Evolutionary conservation across 2,329 filamentous ascomycete species (phyloP).

Genomic region (Fusarium sp.): DNA sequence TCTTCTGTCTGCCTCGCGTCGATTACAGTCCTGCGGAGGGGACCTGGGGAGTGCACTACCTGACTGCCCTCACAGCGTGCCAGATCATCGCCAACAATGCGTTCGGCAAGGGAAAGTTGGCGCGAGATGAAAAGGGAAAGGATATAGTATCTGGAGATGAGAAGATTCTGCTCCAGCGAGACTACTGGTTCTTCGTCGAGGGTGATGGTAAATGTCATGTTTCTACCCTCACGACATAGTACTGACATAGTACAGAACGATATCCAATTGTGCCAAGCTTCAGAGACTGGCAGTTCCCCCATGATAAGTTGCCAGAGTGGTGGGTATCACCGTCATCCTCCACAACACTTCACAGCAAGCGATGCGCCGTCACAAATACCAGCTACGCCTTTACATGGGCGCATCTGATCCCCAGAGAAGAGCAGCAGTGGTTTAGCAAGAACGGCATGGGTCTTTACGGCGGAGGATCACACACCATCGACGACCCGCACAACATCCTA

Average conservation of each 20-base stretch:
- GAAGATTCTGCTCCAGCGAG: slow-evolving; percentile 21
- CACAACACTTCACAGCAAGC: slow-evolving; percentile 4
- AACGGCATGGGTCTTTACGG: slow-evolving; percentile 40
- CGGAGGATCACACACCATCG: slow-evolving; percentile 31
- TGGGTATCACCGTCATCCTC: slow-evolving; percentile 17
- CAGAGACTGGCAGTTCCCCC: slow-evolving; percentile 40
- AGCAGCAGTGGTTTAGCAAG: slow-evolving; percentile 37
- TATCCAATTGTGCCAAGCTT: slow-evolving; percentile 37
- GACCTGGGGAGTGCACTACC: slow-evolving; percentile 27
- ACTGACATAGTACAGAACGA: slow-evolving; percentile 22
- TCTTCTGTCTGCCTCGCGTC: slow-evolving; percentile 38
- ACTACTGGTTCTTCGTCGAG: slow-evolving; percentile 41
- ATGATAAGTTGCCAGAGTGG: slow-evolving; percentile 31
- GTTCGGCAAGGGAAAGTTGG: slow-evolving; percentile 17
- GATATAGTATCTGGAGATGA: slow-evolving; percentile 5
- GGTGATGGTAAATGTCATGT: slow-evolving; percentile 17
- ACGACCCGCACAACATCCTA: slow-evolving; percentile 35
- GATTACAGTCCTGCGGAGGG: slow-evolving; percentile 14
- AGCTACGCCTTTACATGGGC: slow-evolving; percentile 40
- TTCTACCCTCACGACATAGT: rapidly evolving
- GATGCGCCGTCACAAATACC: slow-evolving; percentile 38
- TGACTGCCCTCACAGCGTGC: slow-evolving; percentile 29
- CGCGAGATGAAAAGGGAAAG: slow-evolving; percentile 27
- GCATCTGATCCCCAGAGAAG: slow-evolving; percentile 33
- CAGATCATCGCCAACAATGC: slow-evolving; percentile 40